These are phyloP conservation scores for Metarhizium humberi DNA, from an alignment of 2,329 filamentous ascomycete species.

Conservation along the genomic window DNA sequence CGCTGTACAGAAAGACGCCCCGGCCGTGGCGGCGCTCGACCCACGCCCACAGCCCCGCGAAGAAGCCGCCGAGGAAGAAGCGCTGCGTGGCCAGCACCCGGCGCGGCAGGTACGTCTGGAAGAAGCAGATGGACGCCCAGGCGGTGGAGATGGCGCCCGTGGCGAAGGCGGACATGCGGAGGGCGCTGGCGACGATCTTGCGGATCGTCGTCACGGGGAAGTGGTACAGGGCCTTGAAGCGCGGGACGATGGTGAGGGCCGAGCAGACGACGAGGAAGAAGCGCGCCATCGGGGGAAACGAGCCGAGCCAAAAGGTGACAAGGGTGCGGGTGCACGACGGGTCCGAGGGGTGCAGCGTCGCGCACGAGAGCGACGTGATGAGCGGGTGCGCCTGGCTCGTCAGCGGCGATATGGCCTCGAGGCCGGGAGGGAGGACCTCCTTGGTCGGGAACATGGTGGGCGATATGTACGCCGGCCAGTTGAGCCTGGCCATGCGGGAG, in stretches of 20 bases:
- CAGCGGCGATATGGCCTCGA: conserved; percentile 65
- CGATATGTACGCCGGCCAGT: conserved; percentile 80
- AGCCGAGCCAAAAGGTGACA: conserved; percentile 75
- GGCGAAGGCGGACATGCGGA: conserved; percentile 64
- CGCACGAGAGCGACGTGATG: conserved; percentile 78
- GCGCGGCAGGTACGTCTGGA: conserved; percentile 70
- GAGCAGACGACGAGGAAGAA: conserved; percentile 70
- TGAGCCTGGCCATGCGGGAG: conserved; percentile 68
- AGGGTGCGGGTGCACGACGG: conserved; percentile 84
- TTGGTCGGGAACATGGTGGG: conserved; percentile 77
- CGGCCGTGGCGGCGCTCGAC: conserved; percentile 58
- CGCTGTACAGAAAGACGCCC: conserved; percentile 67
- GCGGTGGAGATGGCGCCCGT: conserved; percentile 76
- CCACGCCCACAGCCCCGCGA: conserved; percentile 79
- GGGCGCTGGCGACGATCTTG: conserved; percentile 54
- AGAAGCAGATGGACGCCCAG: conserved; percentile 86
- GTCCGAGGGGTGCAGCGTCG: conserved; percentile 76
- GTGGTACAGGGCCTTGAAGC: conserved; percentile 58
- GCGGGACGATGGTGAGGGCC: conserved; percentile 56
- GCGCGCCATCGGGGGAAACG: conserved; percentile 70
- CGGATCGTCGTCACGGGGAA: conserved; percentile 60
- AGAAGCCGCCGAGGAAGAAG: conserved; percentile 81
- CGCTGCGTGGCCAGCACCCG: conserved; percentile 69
- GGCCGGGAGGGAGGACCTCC: conserved; percentile 53
- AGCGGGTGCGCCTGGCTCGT: conserved; percentile 79